A percentile compares a stretch with the other conserved stretches of the same genome.
Evolutionary conservation across 371 early-diverging fungal genomes (phyloP).

Genomic region (Batkoa obscura): DNA sequence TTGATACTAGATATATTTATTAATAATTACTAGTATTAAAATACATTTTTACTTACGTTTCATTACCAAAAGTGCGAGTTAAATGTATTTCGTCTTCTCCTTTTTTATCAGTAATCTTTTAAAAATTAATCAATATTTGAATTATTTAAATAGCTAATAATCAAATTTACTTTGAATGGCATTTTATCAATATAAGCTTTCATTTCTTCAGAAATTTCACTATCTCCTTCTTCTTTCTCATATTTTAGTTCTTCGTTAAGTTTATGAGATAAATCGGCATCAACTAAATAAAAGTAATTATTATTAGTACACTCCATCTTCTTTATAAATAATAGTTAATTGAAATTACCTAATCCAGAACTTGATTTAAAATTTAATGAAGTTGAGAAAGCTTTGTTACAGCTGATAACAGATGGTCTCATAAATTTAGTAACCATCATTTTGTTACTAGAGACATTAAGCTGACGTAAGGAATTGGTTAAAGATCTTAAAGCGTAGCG

Average conservation of each 20-base stretch:
- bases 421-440: too few species aligned
- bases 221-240: constrained; percentile 47
- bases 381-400: too few species aligned
- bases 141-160: not conserved
- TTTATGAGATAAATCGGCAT: constrained; percentile 45
- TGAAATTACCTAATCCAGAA: too few species aligned
- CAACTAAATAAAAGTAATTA: constrained; percentile 23
- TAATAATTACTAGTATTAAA: not conserved
- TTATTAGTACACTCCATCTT: too few species aligned
- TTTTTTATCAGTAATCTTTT: constrained; percentile 52
- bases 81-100: constrained; percentile 66
- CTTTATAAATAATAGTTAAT: too few species aligned
- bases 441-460: too few species aligned
- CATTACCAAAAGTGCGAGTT: constrained; percentile 71
- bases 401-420: too few species aligned
- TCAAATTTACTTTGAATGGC: constrained; percentile 42
- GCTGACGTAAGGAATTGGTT: too few species aligned
- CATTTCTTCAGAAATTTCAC: constrained; percentile 44
- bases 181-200: constrained; percentile 52
- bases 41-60: constrained; percentile 35
- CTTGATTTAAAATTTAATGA: too few species aligned
- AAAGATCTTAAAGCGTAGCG: too few species aligned
- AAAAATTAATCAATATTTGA: not conserved
- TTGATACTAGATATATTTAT: constrained; percentile 30
- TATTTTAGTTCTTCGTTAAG: constrained; percentile 61